Base-by-base conservation (phyloP, 2,329 filamentous ascomycete genomes). In the Colletotrichum liriopes region DNA sequence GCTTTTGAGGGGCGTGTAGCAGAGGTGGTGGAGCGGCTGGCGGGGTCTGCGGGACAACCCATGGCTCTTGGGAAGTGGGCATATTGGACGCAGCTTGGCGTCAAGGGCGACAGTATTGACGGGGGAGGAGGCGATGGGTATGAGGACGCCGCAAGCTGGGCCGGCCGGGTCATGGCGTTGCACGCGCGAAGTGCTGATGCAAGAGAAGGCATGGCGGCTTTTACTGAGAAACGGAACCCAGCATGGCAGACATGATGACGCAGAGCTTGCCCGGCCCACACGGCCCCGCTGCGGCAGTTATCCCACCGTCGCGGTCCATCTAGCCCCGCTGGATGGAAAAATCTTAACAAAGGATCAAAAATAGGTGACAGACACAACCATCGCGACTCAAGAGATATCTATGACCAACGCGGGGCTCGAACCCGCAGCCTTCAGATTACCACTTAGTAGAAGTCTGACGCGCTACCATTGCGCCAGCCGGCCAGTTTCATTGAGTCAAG, bases 11-110 rank as follows among this genome's bases (percentile, higher is more conserved):
- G 39, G 1, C 76, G 77, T 23, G 78, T 81, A 9, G 73, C 61
- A 8, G 74, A 75, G 54, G 70, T 81, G 26, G 75, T 76, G 11
- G 61, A 65, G 16, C 75, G 73, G 67, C 67, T 80, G 37, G 77
- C 71, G 4, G 51, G 41, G 26, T 71, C 74, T 5, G 66, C 78
- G 4, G 79, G 74, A 9, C 79, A 80, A 74, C 75, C 78, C 18
- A 78, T 77, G 71, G 79, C 80, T 5, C 67, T 81, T 56, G 80
- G 78, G 3, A 82, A 82, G 75, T 82, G 80, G 80, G 79, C 79
- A 0, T 82, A 77, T 62, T 81, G 79, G 80, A 77, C 79, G 8
- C 80, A 81, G 75, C 54, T 76, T n/a, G 73, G 74, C 1, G 66
- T 80, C 35, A 54, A 20, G 0, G 74, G 73, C 9, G 74, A 73